phyloP scores from a whole-genome alignment of 371 early-diverging fungal species.

The Dinochytrium kinnereticum region DNA sequence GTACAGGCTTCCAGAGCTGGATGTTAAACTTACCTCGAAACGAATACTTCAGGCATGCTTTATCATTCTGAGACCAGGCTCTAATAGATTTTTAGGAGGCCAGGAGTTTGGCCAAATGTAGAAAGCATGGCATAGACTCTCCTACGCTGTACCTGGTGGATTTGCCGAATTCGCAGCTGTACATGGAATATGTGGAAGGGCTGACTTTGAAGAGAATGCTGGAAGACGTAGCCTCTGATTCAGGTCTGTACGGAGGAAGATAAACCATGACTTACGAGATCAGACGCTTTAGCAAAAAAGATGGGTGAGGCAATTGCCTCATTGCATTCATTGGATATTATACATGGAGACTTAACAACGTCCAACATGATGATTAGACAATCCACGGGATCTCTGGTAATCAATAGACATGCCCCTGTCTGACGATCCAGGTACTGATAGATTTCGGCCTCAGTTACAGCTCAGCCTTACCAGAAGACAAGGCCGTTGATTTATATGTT shows the following conservation, averaged over 20 bases:
- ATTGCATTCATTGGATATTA: conserved; percentile 86
- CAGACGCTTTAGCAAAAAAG: background rate
- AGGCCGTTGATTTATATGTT: conserved; percentile 99
- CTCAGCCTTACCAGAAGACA: conserved; percentile 92
- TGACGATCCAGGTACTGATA: conserved; percentile 64
- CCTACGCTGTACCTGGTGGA: conserved; percentile 87
- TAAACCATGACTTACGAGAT: background rate
- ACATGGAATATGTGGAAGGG: conserved; percentile 86
- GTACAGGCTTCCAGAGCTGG: conserved; percentile 91
- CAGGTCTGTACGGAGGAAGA: background rate
- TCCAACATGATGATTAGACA: conserved; percentile 89
- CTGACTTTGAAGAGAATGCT: conserved; percentile 76
- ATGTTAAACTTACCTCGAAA: conserved; percentile 76
- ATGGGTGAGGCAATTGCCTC: conserved; percentile 76
- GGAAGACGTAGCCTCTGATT: conserved; percentile 10
- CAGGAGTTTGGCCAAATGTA: conserved; percentile 75
- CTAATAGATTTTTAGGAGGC: conserved; percentile 32
- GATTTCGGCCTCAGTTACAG: conserved; percentile 98
- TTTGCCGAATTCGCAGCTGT: conserved; percentile 67
- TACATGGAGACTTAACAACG: conserved; percentile 99
- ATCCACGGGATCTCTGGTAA: conserved; percentile 57
- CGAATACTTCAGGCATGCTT: conserved; percentile 70
- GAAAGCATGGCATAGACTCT: conserved; percentile 74
- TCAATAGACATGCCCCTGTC: no score
- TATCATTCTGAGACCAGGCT: background rate